Evolutionary conservation across 164 flowering plant genomes (phyloP), one percentile per base, ranked within the genome.

Genomic region (Aristolochia contorta): DNA sequence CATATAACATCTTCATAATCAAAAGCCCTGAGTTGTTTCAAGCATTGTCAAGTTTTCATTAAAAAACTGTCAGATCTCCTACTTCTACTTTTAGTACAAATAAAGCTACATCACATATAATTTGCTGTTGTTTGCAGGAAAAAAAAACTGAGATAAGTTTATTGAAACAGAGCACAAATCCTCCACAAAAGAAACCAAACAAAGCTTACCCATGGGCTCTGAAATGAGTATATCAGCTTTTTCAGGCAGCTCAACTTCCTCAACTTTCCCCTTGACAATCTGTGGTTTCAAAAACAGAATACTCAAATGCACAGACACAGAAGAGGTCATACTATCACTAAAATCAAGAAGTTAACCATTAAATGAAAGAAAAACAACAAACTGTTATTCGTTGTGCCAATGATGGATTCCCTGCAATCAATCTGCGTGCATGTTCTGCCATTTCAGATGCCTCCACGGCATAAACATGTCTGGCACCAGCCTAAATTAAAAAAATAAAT

Each of bases 371-470:
- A 32, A 48, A 22, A 25, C 25, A 61, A 45, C 79, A 65, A 58
- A 91, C 99, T 62, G 96, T 94, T 54, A 94, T 94, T 57, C 87
- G 73, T 57, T 91, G 71, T 45, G 79, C 65, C 56, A 94, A 70
- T 15, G 69, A 63, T 59, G 99, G 97, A 71, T 91, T 91, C 19
- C 99, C 97, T 61, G 95, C 82, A 79, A 91, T 84, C 56, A 91
- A 90, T 58, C 71, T 79, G 47, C 82, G 84, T 15, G 99, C 99
- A 79, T 87, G 87, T 63, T 94, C 99, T 54, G 93, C 97, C 97
- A 94, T 94, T 70, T 94, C 97, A 69, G 99, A 94, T 73, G 99
- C 99, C 80, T 94, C 99, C 65, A 94, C 91, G 64, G 99, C 99
- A 79, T 94, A 94, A 47, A 94, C 99, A 80, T 94, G 99, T 64